Conservation (phyloP, 169 alveolate genomes). For the Amoebophrya sp. region DNA sequence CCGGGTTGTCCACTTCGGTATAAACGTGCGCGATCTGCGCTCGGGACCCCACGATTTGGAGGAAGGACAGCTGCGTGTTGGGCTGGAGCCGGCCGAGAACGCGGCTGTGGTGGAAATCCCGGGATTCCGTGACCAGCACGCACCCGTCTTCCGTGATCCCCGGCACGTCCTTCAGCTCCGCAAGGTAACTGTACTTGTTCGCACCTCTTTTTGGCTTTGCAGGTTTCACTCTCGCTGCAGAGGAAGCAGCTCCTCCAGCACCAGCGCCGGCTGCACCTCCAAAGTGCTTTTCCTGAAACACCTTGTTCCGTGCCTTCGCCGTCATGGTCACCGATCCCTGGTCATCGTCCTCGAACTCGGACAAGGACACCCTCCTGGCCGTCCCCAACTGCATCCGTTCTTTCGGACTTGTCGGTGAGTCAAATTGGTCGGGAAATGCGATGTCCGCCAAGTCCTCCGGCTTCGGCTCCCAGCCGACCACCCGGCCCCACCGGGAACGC, state of each 20-base stretch:
- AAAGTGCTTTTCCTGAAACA: too few species aligned
- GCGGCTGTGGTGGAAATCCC: background rate
- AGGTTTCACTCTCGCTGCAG: too few species aligned
- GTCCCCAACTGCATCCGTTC: too few species aligned
- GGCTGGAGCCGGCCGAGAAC: background rate
- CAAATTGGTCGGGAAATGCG: background rate
- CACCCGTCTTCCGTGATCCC: background rate
- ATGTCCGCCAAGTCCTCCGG: background rate
- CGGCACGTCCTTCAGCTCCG: background rate
- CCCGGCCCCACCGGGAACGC: background rate
- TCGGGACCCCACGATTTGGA: background rate
- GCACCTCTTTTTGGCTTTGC: too few species aligned
- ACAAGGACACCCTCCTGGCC: too few species aligned
- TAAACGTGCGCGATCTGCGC: background rate
- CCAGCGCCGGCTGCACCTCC: too few species aligned
- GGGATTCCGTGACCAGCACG: background rate
- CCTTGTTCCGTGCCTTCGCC: too few species aligned
- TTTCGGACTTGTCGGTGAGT: too few species aligned
- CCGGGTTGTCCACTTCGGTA: background rate
- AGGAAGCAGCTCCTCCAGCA: too few species aligned
- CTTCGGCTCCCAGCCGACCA: background rate
- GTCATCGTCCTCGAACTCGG: too few species aligned
- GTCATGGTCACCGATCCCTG: too few species aligned
- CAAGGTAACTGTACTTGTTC: background rate
- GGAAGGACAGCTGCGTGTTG: background rate